Conservation (phyloP, 2,329 filamentous ascomycete species). For the Monilinia vaccinii-corymbosi region DNA sequence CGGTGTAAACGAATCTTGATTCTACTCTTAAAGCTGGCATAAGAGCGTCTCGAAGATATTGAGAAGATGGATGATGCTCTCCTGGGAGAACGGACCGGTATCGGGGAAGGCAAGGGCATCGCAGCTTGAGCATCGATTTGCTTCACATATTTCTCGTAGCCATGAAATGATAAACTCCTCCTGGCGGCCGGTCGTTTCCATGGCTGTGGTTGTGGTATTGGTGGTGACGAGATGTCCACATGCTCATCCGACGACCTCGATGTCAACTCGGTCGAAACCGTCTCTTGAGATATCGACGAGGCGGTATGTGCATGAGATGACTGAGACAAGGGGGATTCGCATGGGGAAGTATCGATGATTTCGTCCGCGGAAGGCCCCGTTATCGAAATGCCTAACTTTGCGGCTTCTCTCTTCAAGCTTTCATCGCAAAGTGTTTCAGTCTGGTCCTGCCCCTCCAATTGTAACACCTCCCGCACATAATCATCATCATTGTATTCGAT, state of each 20-base stretch:
- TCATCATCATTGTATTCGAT: constrained; percentile 23
- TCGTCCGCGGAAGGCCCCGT: constrained; percentile 13
- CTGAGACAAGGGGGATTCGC: constrained; percentile 20
- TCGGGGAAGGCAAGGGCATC: constrained; percentile 5
- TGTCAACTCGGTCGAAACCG: constrained; percentile 24
- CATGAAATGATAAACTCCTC: constrained; percentile 25
- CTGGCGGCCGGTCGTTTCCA: constrained; percentile 15
- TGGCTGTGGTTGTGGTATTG: constrained; percentile 8
- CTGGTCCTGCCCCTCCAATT: constrained; percentile 17
- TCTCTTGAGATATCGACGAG: constrained; percentile 23
- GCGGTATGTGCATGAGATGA: constrained; percentile 22
- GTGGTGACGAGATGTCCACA: not conserved
- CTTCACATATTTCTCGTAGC: constrained; percentile 26
- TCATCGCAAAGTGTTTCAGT: constrained; percentile 24
- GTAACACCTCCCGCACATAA: constrained; percentile 26
- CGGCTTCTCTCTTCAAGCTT: constrained; percentile 21
- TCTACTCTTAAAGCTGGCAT: constrained; percentile 23
- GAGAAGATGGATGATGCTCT: constrained; percentile 26
- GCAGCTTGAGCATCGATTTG: constrained; percentile 17
- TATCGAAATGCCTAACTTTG: constrained; percentile 25
- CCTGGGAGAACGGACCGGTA: constrained; percentile 16
- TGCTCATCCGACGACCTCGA: constrained; percentile 23
- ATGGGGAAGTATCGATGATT: constrained; percentile 14
- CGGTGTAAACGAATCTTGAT: constrained; percentile 22
- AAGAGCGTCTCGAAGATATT: constrained; percentile 23